Evolutionary conservation across 768 basidiomycete genomes (phyloP), one percentile per base, ranked within the genome.

Genomic region (Boletus fagicola): DNA sequence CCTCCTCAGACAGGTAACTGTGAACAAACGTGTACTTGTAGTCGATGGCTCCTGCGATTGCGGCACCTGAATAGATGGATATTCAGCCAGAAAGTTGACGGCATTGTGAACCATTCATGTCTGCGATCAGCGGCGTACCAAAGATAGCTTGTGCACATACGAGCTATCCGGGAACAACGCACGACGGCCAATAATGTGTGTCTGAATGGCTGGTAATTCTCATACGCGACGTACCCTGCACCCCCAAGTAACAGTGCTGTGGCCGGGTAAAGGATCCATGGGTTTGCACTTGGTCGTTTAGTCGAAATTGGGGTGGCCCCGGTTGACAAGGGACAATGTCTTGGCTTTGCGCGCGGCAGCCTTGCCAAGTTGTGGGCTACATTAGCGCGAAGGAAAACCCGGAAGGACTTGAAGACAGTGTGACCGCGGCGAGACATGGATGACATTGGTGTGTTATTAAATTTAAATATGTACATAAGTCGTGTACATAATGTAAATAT

Each of bases 141-240:
- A 52, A 54, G 45, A 46, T 18, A 49, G 71, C 60, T 51, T 50
- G 68, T 22, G 12, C 72, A 68, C 74, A 73, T 73, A 80, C 83
- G 75, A 51, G 88, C 93, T 52, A 97, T 82, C 50, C 91, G 81
- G 4, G 87, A 87, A 69, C 94, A 95, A 55, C 96, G 83, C 44
- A 85, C 75, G 24, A 81, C 75, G 12, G 95, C 94, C 51, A 96
- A 77, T 7, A 82, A 71, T 3, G 83, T 75, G 72, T 96, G 88
- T 43, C 92, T 80, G 66, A 92, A 85, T 1, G 92, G 85, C 53
- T 88, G 80, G 58, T 78, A 81, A 33, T 83, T 80, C 56, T 92
- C 74, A 72, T 92, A 96, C 15, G 84, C 80, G 51, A 80, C 53
- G 36, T 70, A 74, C 1, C 69, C 68, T 4, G 61, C 66, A 7